Evolutionary conservation across 805 yeast genomes (phyloP), one percentile per base, ranked within the genome.

Genomic region (Candida vaughaniae): DNA sequence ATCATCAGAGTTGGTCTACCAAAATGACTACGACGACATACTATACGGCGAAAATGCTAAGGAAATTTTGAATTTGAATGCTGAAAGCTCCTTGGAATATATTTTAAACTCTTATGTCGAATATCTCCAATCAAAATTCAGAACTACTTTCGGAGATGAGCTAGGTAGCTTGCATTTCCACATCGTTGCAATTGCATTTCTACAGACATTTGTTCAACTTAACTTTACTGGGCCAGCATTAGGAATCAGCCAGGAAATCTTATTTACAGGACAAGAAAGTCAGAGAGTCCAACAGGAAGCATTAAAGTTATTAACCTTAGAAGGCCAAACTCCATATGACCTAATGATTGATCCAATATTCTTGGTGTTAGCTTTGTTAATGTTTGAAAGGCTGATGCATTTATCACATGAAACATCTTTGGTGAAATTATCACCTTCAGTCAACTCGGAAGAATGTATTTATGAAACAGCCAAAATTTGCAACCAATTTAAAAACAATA

Each of bases 151-250:
- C 17, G 42, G 39, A 9, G 11, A 12, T 6, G 40, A 36, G 7
- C 16, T 49, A 4, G 53, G 48, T 3, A 17, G 23, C 1, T 16
- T 55, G 12, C 58, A 59, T 28, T 44, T 58, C 22, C 70, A 60
- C 33, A 39, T 65, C n/a, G 29, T 73, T 12, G 85, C 86, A 2
- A 69, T 86, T 42, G 71, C 83, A 1, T 60, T 78, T 3, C 61
- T 87, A 17, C 89, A 88, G 53, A 54, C 75, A 1, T 90, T 84
- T 53, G 63, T 85, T 11, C 95, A 87, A 55, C 60, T 74, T 34
- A 90, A 90, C 56, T 86, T 73, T 58, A 86, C 95, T 0, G 97
- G 97, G 6, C 96, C 96, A 4, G 71, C 74, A 17, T 51, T 78
- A 2, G 70, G 71, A 4, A 47, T 65, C 16, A 59, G 57, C 3